Base-by-base conservation (phyloP, 495 filamentous ascomycete species). In the Aspergillus incahuasiensis region DNA sequence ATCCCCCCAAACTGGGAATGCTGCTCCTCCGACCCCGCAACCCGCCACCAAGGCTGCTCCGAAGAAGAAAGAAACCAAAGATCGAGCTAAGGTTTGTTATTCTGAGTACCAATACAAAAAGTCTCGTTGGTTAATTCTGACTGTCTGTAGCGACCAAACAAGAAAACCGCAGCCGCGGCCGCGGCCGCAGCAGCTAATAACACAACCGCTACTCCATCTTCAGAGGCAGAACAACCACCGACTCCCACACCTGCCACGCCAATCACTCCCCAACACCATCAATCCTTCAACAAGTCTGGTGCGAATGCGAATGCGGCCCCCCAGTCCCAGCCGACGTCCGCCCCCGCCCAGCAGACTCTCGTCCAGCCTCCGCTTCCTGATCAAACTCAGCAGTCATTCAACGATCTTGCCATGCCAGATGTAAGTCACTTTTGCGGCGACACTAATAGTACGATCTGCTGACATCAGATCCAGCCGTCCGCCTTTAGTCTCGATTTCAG, bases 21-120 rank as follows among this genome's bases (percentile, higher is more conserved):
- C 90, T 39, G 88, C 90, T 18, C 92, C 94, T 2, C 92, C 92
- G 6, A 98, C 94, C 3, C 94, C 94, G 11, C 82, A 84, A 58
- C 88, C 88, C 68, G 63, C 74, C 0, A 87, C 82, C 63, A 97
- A 98, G 71, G 59, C 89, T 0, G 85, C 82, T 40, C 87, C 90
- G 0, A 96, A 92, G 75, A 92, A 92, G 81, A 92, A 92, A 75
- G 86, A 87, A 22, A 68, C 76, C 4, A 88, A 88, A 69, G 81
- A 83, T 52, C 71, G 74, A 2, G 83, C 79, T 66, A 95, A 96
- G 88, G 92, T 94, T 84, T 65, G 30, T 49, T 13, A 30, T 22
- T 55, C 46, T 63, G 50, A 20, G 20, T 1, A 15, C 30, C 18
- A n/a, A 2, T 20, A 24, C 9, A 22, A 19, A 16, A 19, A 21